Evolutionary conservation across 257 asterid genomes (phyloP), one percentile per base, ranked within the genome.

Genomic region (Nicotiana noctiflora): DNA sequence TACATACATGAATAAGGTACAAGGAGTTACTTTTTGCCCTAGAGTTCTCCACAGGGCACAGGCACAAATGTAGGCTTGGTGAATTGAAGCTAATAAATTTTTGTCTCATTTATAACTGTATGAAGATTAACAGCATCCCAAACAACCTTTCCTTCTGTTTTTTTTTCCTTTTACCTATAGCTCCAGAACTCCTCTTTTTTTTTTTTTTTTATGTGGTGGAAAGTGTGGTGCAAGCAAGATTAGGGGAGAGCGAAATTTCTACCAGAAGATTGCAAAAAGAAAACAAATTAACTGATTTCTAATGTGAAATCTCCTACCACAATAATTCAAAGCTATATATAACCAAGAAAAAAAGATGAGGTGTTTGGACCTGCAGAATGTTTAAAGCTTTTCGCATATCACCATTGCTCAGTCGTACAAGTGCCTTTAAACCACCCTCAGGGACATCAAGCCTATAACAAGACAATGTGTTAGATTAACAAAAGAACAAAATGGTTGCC

Each of bases 381-480:
- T 96, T 96, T 86, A 96, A 86, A 83, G 97, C 97, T 84, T 96
- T 96, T 81, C 99, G 90, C 98, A 96, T 96, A 88, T 96, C 99
- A 81, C 99, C 99, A 83, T 87, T 90, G 86, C 98, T 82, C 76
- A 96, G 97, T 81, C 93, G 91, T 76, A 94, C 97, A 83, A 96
- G 96, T 70, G 98, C 99, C 88, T 87, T 94, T 86, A 96, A 60
- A 75, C 98, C 98, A 88, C 84, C 80, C 81, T 96, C 98, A 77
- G 95, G 88, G 61, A 96, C 98, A 87, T 92, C 95, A 76, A 96
- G 95, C 88, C 99, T 96, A 89, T 27, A 87, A 12, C 79, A 77
- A 75, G 51, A 65, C 67, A 64, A 1, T 32, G 79, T 49, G 61
- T 46, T 14, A 15, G 10, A 65, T 65, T 52, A 21, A 9, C 18